Conservation (phyloP, 2,329 filamentous ascomycete species). For the Plenodomus tracheiphilus region DNA sequence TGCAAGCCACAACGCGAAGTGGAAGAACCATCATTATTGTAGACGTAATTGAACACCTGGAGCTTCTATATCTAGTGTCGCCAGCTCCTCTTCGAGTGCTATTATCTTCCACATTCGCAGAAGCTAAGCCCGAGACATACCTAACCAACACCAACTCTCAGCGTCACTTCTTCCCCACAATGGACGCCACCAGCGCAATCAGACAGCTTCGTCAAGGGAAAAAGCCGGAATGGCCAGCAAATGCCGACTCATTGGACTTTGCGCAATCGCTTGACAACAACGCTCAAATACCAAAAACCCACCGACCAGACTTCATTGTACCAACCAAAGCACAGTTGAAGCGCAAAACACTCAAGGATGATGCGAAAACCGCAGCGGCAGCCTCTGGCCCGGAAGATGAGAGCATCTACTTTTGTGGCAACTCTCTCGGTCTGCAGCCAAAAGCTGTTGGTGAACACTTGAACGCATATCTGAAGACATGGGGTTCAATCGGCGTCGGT, state of each 20-base stretch:
- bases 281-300: conserved; percentile 39
- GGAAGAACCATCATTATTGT: neutral
- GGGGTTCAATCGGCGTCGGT: conserved; percentile 80
- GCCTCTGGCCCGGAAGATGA: conserved; percentile 45
- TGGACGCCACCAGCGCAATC: conserved; percentile 30
- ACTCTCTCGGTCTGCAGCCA: conserved; percentile 85
- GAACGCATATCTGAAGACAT: conserved; percentile 74
- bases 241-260: conserved; percentile 28
- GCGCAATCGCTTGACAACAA: conserved; percentile 32
- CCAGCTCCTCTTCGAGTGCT: neutral
- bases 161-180: conserved; percentile 3
- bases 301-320: conserved; percentile 72
- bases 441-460: conserved; percentile 68
- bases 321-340: conserved; percentile 73
- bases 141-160: neutral
- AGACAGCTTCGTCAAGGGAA: conserved; percentile 32
- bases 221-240: conserved; percentile 32
- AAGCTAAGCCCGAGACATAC: neutral
- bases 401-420: conserved; percentile 82
- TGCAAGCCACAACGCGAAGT: conserved; percentile 6
- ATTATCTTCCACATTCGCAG: neutral
- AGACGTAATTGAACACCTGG: conserved; percentile 12
- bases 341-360: conserved; percentile 56
- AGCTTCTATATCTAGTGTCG: conserved; percentile 10
- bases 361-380: conserved; percentile 30